Conservation (phyloP, 2,329 filamentous ascomycete species). For the Colletotrichum camelliae region DNA sequence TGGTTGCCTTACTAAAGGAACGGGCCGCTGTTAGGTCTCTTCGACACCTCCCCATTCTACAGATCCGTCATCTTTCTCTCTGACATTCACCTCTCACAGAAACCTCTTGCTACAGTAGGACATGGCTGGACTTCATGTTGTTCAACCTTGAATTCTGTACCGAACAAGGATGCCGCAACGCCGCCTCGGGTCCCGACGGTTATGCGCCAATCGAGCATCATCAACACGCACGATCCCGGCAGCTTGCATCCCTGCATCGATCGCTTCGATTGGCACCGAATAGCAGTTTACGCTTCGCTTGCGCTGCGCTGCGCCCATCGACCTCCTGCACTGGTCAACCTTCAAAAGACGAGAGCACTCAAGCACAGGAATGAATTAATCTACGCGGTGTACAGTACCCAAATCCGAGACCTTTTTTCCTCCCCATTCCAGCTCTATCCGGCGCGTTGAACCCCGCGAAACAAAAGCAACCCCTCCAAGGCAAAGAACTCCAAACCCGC, state of each 20-base stretch:
- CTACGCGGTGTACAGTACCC: conserved; percentile 11
- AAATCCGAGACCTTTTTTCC: background rate
- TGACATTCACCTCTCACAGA: background rate
- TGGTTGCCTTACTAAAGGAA: conserved; percentile 13
- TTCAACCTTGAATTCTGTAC: background rate
- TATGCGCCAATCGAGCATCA: conserved; percentile 3
- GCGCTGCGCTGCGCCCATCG: background rate
- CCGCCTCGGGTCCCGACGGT: background rate
- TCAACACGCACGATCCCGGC: conserved; percentile 10
- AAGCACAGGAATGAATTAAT: conserved; percentile 3
- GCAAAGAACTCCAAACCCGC: background rate
- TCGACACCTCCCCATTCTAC: background rate
- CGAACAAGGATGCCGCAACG: background rate
- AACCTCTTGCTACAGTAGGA: background rate
- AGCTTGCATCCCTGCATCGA: conserved; percentile 19
- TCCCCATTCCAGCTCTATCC: background rate
- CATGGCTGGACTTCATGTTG: background rate
- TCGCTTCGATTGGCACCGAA: background rate
- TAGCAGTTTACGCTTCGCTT: background rate
- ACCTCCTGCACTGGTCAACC: background rate
- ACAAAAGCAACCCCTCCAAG: background rate
- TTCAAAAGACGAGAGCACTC: background rate
- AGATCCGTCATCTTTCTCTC: background rate
- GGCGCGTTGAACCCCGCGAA: background rate
- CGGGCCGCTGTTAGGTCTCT: conserved; percentile 12